These are phyloP conservation scores for Pterulicium gracile DNA, from an alignment of 1,284 basidiomycete genomes.

Conservation along the genomic window DNA sequence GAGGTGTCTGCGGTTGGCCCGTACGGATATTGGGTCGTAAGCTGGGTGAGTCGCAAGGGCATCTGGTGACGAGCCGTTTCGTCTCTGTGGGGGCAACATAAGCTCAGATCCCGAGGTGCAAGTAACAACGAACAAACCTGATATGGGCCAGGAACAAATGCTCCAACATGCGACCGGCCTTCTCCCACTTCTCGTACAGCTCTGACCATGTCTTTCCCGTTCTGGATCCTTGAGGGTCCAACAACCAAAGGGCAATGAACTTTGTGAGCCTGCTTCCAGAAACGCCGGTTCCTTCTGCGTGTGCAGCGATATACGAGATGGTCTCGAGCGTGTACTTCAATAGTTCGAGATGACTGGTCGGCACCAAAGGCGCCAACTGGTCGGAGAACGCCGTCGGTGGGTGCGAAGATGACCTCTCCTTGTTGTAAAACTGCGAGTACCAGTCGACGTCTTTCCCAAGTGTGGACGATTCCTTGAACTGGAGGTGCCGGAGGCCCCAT, in stretches of 20 bases:
- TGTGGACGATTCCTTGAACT: slow-evolving; percentile 34
- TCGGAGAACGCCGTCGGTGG: slow-evolving; percentile 50
- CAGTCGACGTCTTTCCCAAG: slow-evolving; percentile 55
- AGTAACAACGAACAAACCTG: slow-evolving; percentile 31
- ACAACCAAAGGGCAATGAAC: slow-evolving; percentile 62
- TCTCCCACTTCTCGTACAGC: slow-evolving; percentile 69
- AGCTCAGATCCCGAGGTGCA: slow-evolving; percentile 3
- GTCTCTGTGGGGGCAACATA: slow-evolving; percentile 31
- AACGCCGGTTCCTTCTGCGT: slow-evolving; percentile 56
- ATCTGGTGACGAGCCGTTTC: slow-evolving; percentile 42
- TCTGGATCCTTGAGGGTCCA: slow-evolving; percentile 29
- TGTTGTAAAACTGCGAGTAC: slow-evolving; percentile 50
- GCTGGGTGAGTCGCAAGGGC: slow-evolving; percentile 59
- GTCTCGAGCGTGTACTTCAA: slow-evolving; percentile 45
- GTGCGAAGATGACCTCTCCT: slow-evolving; percentile 45
- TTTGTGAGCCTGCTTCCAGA: slow-evolving; percentile 67
- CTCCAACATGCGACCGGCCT: slow-evolving; percentile 55
- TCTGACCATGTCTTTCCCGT: slow-evolving; percentile 42
- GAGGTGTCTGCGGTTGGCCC: slow-evolving; percentile 19
- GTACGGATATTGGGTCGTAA: slow-evolving; percentile 60
- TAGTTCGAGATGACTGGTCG: slow-evolving; percentile 43
- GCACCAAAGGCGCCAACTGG: slow-evolving; percentile 43
- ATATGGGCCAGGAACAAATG: slow-evolving; percentile 63
- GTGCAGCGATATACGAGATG: slow-evolving; percentile 56
- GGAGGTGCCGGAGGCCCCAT: slow-evolving; percentile 65